phyloP scores from a whole-genome alignment of 805 yeast species.

The Diddensiella caesifluorescens region DNA sequence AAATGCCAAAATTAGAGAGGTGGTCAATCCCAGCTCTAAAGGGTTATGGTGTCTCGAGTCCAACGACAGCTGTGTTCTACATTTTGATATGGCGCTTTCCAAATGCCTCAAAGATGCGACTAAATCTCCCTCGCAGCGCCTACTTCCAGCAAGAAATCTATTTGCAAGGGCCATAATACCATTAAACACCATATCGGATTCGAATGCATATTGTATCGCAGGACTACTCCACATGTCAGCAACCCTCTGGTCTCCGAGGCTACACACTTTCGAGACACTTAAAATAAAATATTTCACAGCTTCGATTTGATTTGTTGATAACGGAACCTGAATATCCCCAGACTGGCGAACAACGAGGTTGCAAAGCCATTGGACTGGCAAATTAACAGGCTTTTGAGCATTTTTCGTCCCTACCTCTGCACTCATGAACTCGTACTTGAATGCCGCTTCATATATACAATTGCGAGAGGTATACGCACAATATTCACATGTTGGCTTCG shows the following conservation, averaged over 20 bases:
- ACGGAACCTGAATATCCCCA: neutral
- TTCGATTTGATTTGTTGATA: neutral
- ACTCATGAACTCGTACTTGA: neutral
- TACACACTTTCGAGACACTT: neutral
- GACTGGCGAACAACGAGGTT: neutral
- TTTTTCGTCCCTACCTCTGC: neutral
- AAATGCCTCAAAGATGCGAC: neutral
- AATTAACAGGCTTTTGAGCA: neutral
- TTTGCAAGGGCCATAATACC: slow-evolving; percentile 2
- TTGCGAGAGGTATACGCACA: neutral
- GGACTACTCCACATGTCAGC: neutral
- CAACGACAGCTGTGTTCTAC: neutral
- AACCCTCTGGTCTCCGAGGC: neutral
- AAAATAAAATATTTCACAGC: slow-evolving; percentile 1
- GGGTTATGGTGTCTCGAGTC: neutral
- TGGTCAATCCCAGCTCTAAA: neutral
- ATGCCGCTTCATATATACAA: neutral
- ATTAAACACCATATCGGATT: slow-evolving; percentile 3
- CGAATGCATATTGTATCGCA: neutral
- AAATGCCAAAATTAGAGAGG: neutral
- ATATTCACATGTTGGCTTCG: slow-evolving; percentile 3
- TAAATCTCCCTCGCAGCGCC: neutral
- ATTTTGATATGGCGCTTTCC: neutral
- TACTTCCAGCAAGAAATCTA: neutral
- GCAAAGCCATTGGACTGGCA: neutral